Evolutionary conservation across 441 rosid genomes (phyloP).

Genomic region (Gossypium gossypioides): DNA sequence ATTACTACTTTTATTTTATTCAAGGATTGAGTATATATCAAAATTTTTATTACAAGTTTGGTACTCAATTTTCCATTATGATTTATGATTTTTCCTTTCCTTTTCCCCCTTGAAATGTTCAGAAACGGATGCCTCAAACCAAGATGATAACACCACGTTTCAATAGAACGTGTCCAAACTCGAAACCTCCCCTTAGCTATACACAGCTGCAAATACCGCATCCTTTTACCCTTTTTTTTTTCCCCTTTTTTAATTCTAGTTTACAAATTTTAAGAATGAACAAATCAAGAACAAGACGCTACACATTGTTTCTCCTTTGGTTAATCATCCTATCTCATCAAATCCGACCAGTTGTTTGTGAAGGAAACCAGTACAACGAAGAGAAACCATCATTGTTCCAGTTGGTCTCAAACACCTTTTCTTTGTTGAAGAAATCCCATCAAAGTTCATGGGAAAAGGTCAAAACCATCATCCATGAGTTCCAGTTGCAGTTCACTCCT

Average conservation of each 20-base stretch:
- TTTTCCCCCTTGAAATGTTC: not conserved
- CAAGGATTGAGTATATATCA: too few relatives aligned
- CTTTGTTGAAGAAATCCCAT: constrained; percentile 27
- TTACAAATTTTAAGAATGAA: constrained; percentile 9
- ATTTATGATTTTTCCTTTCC: too few relatives aligned
- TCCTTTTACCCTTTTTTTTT: not conserved
- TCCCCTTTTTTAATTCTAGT: not conserved
- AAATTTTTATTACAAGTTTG: too few relatives aligned
- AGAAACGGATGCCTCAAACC: not conserved
- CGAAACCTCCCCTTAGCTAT: not conserved
- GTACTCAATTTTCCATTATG: too few relatives aligned
- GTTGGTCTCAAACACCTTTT: constrained; percentile 20
- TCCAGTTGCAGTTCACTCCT: constrained; percentile 40
- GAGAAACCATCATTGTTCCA: constrained; percentile 29
- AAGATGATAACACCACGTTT: constrained; percentile 16
- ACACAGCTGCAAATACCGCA: not conserved
- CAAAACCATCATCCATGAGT: constrained; percentile 30
- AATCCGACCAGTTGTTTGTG: not conserved
- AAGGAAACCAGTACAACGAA: constrained; percentile 15
- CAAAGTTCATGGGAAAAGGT: constrained; percentile 45
- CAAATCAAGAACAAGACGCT: constrained; percentile 6
- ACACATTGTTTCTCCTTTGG: not conserved
- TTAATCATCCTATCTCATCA: constrained; percentile 15
- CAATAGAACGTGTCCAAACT: constrained; percentile 4
- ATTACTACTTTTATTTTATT: too few relatives aligned